phyloP scores from a whole-genome alignment of 352 stramenopile species.

The Globisporangium recalcitrans region DNA sequence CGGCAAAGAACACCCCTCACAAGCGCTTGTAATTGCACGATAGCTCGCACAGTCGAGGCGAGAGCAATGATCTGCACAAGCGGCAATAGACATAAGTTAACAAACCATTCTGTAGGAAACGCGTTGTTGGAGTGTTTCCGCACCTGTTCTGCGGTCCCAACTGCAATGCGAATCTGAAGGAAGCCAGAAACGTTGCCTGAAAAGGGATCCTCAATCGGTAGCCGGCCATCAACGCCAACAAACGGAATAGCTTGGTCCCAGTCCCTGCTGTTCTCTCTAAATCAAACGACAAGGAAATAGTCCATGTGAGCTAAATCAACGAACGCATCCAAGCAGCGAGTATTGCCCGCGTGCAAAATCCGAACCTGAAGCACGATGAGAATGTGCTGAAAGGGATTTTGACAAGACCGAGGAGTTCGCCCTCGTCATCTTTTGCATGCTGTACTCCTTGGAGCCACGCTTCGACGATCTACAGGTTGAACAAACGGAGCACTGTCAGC shows the following conservation, averaged over 20 bases:
- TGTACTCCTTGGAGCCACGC: constrained; percentile 24
- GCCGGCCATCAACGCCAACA: constrained; percentile 26
- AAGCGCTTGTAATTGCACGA: constrained; percentile 33
- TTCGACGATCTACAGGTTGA: constrained; percentile 34
- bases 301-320: background rate
- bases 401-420: constrained; percentile 28
- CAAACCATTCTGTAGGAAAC: background rate
- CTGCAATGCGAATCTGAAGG: constrained; percentile 28
- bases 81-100: background rate
- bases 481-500: background rate
- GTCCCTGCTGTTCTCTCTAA: constrained; percentile 1
- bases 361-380: constrained; percentile 22
- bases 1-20: constrained; percentile 25
- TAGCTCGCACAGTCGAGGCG: constrained; percentile 20
- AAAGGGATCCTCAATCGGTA: constrained; percentile 44
- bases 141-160: constrained; percentile 59
- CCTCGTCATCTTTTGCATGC: constrained; percentile 5
- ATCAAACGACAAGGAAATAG: background rate
- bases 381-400: constrained; percentile 29
- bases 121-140: background rate
- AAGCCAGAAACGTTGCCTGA: constrained; percentile 26
- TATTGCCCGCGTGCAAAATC: background rate
- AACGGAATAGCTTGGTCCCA: constrained; percentile 19
- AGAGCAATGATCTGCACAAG: constrained; percentile 25
- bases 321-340: background rate